Evolutionary conservation across 1,139 yeast genomes (phyloP).

Genomic region (Zygosaccharomyces sapae): DNA sequence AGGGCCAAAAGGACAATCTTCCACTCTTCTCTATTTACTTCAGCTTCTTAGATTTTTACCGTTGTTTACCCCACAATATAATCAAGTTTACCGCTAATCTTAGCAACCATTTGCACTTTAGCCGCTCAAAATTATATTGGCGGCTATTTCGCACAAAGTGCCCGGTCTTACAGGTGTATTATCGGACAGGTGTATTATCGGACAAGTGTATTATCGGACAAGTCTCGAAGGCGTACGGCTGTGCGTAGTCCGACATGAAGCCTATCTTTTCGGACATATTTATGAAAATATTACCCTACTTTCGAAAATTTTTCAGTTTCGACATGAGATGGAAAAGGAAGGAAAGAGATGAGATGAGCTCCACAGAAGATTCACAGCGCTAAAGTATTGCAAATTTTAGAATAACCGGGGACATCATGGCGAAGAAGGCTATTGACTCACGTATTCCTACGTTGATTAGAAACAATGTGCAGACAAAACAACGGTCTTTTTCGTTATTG

Average conservation of each 20-base stretch:
- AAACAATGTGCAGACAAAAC: slow-evolving; percentile 91
- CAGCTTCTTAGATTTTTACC: too few relatives aligned
- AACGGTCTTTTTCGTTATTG: slow-evolving; percentile 92
- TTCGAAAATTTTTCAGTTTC: slow-evolving; percentile 2
- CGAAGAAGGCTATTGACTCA: slow-evolving; percentile 90
- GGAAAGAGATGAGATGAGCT: not conserved
- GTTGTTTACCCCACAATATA: not conserved
- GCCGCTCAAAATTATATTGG: too few relatives aligned
- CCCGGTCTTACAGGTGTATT: too few relatives aligned
- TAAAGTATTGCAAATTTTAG: not conserved
- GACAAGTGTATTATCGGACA: too few relatives aligned
- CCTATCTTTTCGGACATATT: too few relatives aligned
- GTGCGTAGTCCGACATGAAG: too few relatives aligned
- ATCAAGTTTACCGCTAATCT: not conserved
- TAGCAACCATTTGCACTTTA: too few relatives aligned
- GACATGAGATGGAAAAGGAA: slow-evolving; percentile 25
- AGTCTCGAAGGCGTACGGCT: too few relatives aligned
- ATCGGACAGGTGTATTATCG: too few relatives aligned
- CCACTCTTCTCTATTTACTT: too few relatives aligned
- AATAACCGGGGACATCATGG: slow-evolving; percentile 50
- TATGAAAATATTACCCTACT: slow-evolving; percentile 3
- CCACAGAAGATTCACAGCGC: not conserved
- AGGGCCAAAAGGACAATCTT: slow-evolving; percentile 1
- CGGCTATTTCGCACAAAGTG: too few relatives aligned
- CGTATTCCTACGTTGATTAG: slow-evolving; percentile 92